Percentiles rank a stretch among this genome's conserved stretches.
Conservation (phyloP, 768 basidiomycete genomes). For the Lactifluus subvellereus region DNA sequence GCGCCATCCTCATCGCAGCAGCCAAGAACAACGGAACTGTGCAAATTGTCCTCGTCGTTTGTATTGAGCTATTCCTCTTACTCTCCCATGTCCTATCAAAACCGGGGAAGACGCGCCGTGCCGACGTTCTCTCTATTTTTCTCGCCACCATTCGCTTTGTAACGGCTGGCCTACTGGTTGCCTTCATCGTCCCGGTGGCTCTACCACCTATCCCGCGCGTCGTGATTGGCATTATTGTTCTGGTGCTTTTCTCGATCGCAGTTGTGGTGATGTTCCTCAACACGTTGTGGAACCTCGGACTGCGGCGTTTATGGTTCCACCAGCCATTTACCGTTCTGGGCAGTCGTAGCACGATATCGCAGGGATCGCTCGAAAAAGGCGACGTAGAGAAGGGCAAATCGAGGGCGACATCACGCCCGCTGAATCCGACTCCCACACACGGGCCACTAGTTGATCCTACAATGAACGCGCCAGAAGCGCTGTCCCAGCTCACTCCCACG, state of each 20-base stretch:
- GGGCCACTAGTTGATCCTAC: conserved; percentile 36
- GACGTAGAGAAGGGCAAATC: conserved; percentile 21
- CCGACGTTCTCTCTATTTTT: conserved; percentile 63
- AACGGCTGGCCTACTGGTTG: conserved; percentile 65
- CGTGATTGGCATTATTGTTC: conserved; percentile 69
- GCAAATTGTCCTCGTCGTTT: conserved; percentile 62
- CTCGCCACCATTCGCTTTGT: conserved; percentile 63
- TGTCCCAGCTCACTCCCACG: conserved; percentile 41
- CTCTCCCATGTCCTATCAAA: conserved; percentile 46
- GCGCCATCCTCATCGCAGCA: conserved; percentile 67
- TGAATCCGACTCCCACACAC: conserved; percentile 49
- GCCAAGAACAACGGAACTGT: conserved; percentile 54
- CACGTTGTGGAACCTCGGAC: conserved; percentile 43
- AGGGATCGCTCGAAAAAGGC: conserved; percentile 31
- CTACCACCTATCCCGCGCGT: conserved; percentile 75
- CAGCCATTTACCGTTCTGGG: conserved; percentile 19
- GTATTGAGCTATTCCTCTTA: conserved; percentile 61
- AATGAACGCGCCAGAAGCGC: conserved; percentile 36
- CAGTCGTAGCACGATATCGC: conserved; percentile 22
- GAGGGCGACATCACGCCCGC: conserved; percentile 32
- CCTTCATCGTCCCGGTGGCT: conserved; percentile 62
- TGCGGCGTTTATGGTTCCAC: conserved; percentile 32
- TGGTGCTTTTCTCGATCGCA: conserved; percentile 65
- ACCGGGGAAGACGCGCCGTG: conserved; percentile 63
- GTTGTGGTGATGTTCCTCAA: conserved; percentile 67